Evolutionary conservation across 192 early-diverging fungal species (phyloP).

Genomic region (Backusella parvicylindrica): DNA sequence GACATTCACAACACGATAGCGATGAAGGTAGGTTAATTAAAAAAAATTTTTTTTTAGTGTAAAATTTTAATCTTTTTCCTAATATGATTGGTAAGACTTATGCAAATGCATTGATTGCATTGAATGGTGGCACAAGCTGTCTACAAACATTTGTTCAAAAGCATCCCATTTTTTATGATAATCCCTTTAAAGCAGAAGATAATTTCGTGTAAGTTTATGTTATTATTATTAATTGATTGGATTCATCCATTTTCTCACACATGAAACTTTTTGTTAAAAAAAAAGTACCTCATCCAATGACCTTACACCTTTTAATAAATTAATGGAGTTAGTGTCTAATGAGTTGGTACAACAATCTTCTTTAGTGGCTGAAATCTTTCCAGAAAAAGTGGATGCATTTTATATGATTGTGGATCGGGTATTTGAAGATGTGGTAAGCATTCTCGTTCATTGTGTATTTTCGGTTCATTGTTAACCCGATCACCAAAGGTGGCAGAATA

Average conservation of each 20-base stretch:
- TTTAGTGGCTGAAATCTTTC: constrained; percentile 67
- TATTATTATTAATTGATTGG: background rate
- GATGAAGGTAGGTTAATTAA: constrained; percentile 51
- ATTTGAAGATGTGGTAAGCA: constrained; percentile 72
- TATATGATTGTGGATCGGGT: constrained; percentile 72
- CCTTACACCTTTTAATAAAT: constrained; percentile 45
- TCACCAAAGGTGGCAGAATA: constrained; percentile 65
- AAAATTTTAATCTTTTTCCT: background rate
- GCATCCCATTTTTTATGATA: constrained; percentile 83
- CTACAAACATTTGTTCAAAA: constrained; percentile 82
- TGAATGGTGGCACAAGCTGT: constrained; percentile 71
- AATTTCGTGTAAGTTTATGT: constrained; percentile 46
- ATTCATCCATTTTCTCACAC: background rate
- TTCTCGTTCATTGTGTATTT: background rate
- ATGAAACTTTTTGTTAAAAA: background rate
- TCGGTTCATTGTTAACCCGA: background rate
- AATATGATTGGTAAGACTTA: constrained; percentile 41
- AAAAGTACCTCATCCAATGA: constrained; percentile 21
- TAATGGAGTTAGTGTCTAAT: constrained; percentile 66
- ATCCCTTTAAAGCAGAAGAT: constrained; percentile 52
- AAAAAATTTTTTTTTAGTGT: background rate
- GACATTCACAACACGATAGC: constrained; percentile 56
- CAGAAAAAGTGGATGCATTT: constrained; percentile 62
- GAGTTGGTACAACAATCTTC: constrained; percentile 61
- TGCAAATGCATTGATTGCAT: constrained; percentile 57